Evolutionary conservation across 2,329 filamentous ascomycete species (phyloP).

Genomic region (Trichoderma hamatum): DNA sequence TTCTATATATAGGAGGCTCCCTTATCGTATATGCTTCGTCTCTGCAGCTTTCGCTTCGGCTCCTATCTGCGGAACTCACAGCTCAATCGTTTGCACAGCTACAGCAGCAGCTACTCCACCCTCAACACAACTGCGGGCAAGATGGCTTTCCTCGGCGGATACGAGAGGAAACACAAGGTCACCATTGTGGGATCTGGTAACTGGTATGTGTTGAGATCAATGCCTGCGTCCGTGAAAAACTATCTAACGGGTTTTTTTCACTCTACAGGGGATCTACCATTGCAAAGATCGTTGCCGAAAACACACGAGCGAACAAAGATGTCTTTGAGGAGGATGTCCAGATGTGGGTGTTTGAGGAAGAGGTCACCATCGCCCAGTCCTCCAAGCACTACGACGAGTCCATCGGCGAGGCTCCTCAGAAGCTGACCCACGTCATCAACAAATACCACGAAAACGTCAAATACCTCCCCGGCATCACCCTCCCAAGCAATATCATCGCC

Average conservation of each 20-base stretch:
- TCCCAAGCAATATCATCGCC: constrained; percentile 82
- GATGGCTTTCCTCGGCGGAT: constrained; percentile 49
- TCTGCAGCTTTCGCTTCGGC: constrained; percentile 28
- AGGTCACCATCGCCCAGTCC: constrained; percentile 71
- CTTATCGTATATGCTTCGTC: constrained; percentile 36
- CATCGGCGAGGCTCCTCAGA: constrained; percentile 70
- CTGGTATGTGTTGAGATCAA: constrained; percentile 61
- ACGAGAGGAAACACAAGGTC: constrained; percentile 82
- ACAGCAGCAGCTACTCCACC: constrained; percentile 30
- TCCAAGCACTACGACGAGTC: constrained; percentile 73
- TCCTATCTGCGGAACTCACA: neutral
- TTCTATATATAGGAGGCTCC: constrained; percentile 8
- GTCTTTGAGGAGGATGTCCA: constrained; percentile 88
- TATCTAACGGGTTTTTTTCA: neutral
- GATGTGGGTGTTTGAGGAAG: constrained; percentile 99
- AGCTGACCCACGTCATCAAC: constrained; percentile 92
- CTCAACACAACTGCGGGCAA: constrained; percentile 31
- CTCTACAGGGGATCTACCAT: constrained; percentile 84
- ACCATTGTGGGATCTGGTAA: constrained; percentile 95
- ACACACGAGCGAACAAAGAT: constrained; percentile 74
- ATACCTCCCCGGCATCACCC: constrained; percentile 85
- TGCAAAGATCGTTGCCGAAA: constrained; percentile 95
- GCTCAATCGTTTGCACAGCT: constrained; percentile 23
- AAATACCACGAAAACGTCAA: constrained; percentile 93
- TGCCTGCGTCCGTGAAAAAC: neutral